Evolutionary conservation across 2,329 filamentous ascomycete genomes (phyloP).

Genomic region (Xylariales sp.): DNA sequence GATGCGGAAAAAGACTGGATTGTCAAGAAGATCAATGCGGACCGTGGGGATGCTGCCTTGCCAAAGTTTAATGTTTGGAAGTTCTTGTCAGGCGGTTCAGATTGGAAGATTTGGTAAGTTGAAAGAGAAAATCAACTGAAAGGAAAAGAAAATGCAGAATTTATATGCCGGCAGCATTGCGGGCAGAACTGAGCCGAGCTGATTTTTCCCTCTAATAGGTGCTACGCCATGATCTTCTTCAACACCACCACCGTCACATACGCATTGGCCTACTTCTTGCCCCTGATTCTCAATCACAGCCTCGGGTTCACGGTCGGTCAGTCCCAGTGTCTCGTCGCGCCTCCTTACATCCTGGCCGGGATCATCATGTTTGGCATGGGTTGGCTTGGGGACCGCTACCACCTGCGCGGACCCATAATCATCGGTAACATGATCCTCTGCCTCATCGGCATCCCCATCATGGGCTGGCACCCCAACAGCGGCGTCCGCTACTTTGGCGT

Average conservation of each 20-base stretch:
- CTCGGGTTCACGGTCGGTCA: conserved; percentile 62
- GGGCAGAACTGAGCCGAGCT: no score
- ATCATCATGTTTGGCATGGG: conserved; percentile 56
- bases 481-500: conserved; percentile 67
- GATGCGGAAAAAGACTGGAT: conserved; percentile 31
- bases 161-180: no score
- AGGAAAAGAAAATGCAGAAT: no score
- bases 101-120: conserved; percentile 11
- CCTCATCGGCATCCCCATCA: conserved; percentile 66
- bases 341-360: conserved; percentile 62
- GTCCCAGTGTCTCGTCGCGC: conserved; percentile 68
- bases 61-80: conserved; percentile 37
- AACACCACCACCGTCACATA: conserved; percentile 70
- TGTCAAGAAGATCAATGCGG: conserved; percentile 34
- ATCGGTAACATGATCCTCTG: conserved; percentile 60
- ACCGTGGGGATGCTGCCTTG: conserved; percentile 41
- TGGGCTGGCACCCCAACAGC: conserved; percentile 59
- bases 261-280: conserved; percentile 73
- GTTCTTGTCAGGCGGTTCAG: conserved; percentile 27
- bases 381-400: conserved; percentile 64
- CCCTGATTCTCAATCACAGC: conserved; percentile 61
- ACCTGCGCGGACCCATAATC: conserved; percentile 62
- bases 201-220: conserved; percentile 47
- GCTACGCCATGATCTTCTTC: conserved; percentile 56
- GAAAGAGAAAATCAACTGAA: background rate